Conservation (phyloP, 2,329 filamentous ascomycete genomes). For the Diaporthe destruens region DNA sequence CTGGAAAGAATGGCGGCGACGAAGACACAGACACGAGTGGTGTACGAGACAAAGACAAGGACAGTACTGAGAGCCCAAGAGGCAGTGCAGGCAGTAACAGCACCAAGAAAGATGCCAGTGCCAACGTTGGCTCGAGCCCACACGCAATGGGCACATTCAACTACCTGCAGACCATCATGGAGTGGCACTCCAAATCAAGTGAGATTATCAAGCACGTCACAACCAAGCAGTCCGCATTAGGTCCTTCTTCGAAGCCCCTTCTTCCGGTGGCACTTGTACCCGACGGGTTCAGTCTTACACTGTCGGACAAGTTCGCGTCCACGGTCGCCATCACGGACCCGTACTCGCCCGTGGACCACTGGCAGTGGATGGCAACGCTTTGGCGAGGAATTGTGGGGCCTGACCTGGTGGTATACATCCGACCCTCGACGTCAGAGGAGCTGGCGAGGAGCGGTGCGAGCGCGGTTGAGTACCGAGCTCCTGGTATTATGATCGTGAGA, state of each 20-base stretch:
- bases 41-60: conserved; percentile 8
- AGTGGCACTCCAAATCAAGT: conserved; percentile 81
- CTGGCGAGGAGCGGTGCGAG: conserved; percentile 53
- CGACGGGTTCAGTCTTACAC: conserved; percentile 82
- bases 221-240: conserved; percentile 42
- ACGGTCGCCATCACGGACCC: conserved; percentile 80
- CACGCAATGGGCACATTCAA: conserved; percentile 45
- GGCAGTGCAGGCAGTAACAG: conserved; percentile 13
- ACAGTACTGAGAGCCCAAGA: conserved; percentile 20
- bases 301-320: conserved; percentile 81
- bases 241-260: conserved; percentile 42
- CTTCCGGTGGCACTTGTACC: conserved; percentile 82
- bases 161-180: conserved; percentile 77
- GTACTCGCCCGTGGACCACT: conserved; percentile 89
- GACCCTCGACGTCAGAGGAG: conserved; percentile 52
- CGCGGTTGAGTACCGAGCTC: conserved; percentile 68
- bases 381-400: conserved; percentile 90
- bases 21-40: conserved; percentile 35
- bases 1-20: conserved; percentile 12
- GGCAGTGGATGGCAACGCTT: conserved; percentile 96
- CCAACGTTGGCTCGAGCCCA: background rate
- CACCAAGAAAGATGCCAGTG: conserved; percentile 1
- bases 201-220: conserved; percentile 73
- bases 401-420: conserved; percentile 81
- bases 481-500: conserved; percentile 67